Evolutionary conservation across 805 yeast species (phyloP), one percentile per base, ranked within the genome.

Genomic region (Naumovozyma castellii): DNA sequence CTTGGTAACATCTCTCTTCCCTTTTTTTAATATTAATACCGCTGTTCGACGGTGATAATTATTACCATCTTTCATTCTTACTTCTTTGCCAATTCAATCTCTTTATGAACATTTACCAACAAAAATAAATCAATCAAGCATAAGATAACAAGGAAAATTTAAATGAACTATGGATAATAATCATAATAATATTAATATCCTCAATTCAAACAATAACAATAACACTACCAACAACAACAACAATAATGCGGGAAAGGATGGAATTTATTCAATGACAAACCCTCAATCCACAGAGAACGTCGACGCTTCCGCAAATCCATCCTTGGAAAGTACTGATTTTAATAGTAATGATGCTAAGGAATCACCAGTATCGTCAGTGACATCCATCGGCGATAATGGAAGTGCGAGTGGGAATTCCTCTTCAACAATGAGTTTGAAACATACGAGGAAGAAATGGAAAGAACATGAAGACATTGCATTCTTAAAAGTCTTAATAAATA

Each of bases 381-480:
- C 28, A 22, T 8, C 28, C 28, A 22, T 22, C 28, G 28, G 28
- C 32, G 13, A n/a, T 29, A 29, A 29, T 29, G n/a, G n/a, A n/a
- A n/a, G n/a, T n/a, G n/a, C n/a, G n/a, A n/a, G n/a, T n/a, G n/a
- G n/a, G n/a, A n/a, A n/a, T n/a, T n/a, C n/a, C n/a, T n/a, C n/a
- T 5, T 12, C 32, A 29, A 12, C 13, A 29, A 29, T 29, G 15
- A 27, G 17, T 14, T 16, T 34, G 18, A 43, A 38, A 39, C 44
- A 47, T 29, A 46, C 40, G 13, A 44, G 58, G 28, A 47, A 48
- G 22, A 54, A 52, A 45, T 54, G 58, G 58, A 48, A 42, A 33
- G 43, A 42, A 9, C 35, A 42, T 3, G 58, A 54, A 35, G 57
- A 54, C 32, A 32, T 50, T 18, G 51, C 54, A 12, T 46, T 54